Percentiles rank a stretch among this genome's conserved stretches.
phyloP scores from a whole-genome alignment of 192 early-diverging fungal species.

The Mortierella antarctica region DNA sequence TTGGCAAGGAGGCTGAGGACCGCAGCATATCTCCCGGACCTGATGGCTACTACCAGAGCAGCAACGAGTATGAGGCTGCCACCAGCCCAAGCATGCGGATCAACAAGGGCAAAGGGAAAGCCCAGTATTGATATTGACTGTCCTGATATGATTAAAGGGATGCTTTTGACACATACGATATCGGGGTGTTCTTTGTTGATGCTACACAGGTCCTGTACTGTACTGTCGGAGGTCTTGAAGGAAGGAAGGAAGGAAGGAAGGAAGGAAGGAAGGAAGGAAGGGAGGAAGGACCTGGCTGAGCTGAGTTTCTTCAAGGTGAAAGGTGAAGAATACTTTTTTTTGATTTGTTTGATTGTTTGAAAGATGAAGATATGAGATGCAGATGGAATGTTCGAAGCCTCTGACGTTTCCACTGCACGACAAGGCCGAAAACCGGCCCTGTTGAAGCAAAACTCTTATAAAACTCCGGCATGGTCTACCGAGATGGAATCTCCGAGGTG shows the following conservation, averaged over 20 bases:
- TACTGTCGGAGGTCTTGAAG: too few species aligned
- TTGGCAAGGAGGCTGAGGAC: background rate
- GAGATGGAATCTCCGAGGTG: constrained; percentile 44
- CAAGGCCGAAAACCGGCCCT: constrained; percentile 35
- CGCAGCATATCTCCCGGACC: constrained; percentile 8
- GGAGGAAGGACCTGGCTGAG: background rate
- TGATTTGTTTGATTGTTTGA: background rate
- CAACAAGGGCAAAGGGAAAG: constrained; percentile 37
- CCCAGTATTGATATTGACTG: constrained; percentile 6
- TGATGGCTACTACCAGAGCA: constrained; percentile 35
- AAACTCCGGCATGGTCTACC: constrained; percentile 31
- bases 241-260: too few species aligned
- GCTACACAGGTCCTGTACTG: too few species aligned
- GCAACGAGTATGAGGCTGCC: constrained; percentile 48
- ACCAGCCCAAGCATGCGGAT: constrained; percentile 43
- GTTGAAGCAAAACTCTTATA: constrained; percentile 39
- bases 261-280: too few species aligned
- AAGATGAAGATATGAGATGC: background rate
- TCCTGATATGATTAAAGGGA: too few species aligned
- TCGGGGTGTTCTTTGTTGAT: too few species aligned
- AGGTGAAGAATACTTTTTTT: background rate
- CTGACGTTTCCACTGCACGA: constrained; percentile 33
- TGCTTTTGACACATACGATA: too few species aligned
- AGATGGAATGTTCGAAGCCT: constrained; percentile 34
- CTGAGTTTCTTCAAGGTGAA: background rate